phyloP scores from a whole-genome alignment of 2,329 filamentous ascomycete species.

The Davidsoniella virescens region DNA sequence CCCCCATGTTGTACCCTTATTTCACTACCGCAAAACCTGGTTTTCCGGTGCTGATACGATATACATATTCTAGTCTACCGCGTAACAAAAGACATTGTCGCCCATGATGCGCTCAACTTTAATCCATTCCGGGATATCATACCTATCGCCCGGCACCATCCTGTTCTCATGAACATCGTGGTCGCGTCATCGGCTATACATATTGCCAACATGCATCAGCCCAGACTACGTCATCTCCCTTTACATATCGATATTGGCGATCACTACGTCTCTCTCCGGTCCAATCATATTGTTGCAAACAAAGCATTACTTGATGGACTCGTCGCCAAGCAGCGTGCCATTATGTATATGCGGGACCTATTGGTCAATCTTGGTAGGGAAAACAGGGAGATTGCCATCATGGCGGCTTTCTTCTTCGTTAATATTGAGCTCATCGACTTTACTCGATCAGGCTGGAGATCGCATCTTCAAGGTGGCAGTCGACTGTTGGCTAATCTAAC shows the following conservation, averaged over 20 bases:
- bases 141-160: conserved; percentile 28
- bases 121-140: conserved; percentile 35
- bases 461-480: conserved; percentile 30
- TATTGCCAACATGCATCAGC: conserved; percentile 28
- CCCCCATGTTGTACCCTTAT: not conserved
- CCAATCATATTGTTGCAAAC: conserved; percentile 23
- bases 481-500: conserved; percentile 25
- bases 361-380: conserved; percentile 24
- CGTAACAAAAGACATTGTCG: conserved; percentile 38
- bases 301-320: conserved; percentile 30
- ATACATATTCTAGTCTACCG: conserved; percentile 29
- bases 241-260: conserved; percentile 22
- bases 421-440: conserved; percentile 35
- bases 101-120: conserved; percentile 27
- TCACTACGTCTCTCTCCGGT: conserved; percentile 23
- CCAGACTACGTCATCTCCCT: conserved; percentile 19
- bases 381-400: conserved; percentile 30
- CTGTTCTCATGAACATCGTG: conserved; percentile 31
- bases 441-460: conserved; percentile 28
- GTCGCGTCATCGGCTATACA: conserved; percentile 34
- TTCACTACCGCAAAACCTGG: not conserved
- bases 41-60: not conserved
- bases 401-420: conserved; percentile 34
- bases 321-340: conserved; percentile 30
- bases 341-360: conserved; percentile 26